A percentile compares a stretch with the other conserved stretches of the same genome.
These are phyloP conservation scores for Senna siamea DNA, from an alignment of 306 rosid species.

Conservation along the genomic window DNA sequence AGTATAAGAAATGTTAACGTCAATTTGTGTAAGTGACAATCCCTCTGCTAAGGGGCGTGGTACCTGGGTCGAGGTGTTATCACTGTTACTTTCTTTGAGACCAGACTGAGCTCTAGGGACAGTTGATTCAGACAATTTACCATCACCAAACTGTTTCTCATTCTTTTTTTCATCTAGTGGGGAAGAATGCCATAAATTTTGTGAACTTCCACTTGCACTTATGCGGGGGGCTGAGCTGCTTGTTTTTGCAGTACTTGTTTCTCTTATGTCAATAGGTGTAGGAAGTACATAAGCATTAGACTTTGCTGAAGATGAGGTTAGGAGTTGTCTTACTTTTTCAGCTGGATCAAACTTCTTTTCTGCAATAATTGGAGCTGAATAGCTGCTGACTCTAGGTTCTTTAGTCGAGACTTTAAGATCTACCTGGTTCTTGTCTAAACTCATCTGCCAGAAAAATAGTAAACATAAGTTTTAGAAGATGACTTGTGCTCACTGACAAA, in stretches of 20 bases:
- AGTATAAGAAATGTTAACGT: conserved; percentile 51
- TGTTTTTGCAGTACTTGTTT: conserved; percentile 44
- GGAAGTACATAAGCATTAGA: conserved; percentile 77
- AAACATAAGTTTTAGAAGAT: conserved; percentile 39
- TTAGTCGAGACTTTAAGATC: conserved; percentile 56
- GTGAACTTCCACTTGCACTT: conserved; percentile 55
- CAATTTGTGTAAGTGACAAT: conserved; percentile 52
- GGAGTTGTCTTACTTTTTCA: conserved; percentile 66
- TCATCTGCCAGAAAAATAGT: conserved; percentile 52
- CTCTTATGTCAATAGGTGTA: conserved; percentile 70
- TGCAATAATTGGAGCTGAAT: conserved; percentile 77
- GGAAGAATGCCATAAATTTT: conserved; percentile 74
- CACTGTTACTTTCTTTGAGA: conserved; percentile 62
- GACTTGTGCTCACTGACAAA: conserved; percentile 17
- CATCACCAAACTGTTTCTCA: conserved; percentile 55
- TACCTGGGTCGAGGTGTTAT: conserved; percentile 48
- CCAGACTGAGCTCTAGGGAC: conserved; percentile 46
- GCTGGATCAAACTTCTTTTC: conserved; percentile 81
- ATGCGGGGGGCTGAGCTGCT: conserved; percentile 50
- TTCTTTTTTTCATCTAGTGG: conserved; percentile 61
- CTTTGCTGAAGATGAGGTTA: conserved; percentile 53
- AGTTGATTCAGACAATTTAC: conserved; percentile 47
- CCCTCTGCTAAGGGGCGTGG: conserved; percentile 72
- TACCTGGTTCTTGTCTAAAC: conserved; percentile 57
- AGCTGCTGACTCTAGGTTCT: conserved; percentile 66